A percentile compares a stretch with the other conserved stretches of the same genome.
phyloP scores from a whole-genome alignment of 805 yeast genomes.

The Kodamaea fukazawae region DNA sequence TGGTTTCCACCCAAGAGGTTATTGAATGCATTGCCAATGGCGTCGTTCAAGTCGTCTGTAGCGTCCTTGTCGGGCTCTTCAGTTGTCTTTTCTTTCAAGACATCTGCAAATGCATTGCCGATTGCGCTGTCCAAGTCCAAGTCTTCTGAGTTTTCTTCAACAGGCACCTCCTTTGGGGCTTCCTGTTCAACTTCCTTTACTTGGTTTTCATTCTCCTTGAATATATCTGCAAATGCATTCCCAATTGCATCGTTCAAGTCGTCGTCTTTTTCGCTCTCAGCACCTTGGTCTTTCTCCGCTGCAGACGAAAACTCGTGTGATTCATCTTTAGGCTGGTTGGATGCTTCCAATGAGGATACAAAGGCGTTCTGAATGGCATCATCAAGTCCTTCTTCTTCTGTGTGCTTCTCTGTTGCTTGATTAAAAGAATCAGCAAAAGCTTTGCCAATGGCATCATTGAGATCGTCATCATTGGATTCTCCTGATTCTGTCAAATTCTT shows the following conservation, averaged over 20 bases:
- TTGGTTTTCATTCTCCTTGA: not conserved
- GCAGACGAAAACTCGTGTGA: not conserved
- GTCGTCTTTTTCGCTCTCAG: not conserved
- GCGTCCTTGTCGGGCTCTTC: slow-evolving; percentile 1
- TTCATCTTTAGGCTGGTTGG: too few species aligned
- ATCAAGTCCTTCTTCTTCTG: not conserved
- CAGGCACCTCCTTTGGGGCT: not conserved
- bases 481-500: too few species aligned
- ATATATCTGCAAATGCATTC: slow-evolving; percentile 20
- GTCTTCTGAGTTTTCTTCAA: not conserved
- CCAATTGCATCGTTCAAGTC: slow-evolving; percentile 28
- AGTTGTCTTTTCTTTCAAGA: not conserved
- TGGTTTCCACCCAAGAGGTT: slow-evolving; percentile 3
- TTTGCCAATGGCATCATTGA: slow-evolving; percentile 21
- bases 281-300: not conserved
- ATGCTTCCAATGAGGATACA: too few species aligned
- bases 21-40: slow-evolving; percentile 20
- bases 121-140: slow-evolving; percentile 12
- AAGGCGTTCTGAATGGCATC: not conserved
- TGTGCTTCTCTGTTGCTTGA: slow-evolving; percentile 10
- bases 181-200: not conserved
- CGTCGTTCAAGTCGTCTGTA: slow-evolving; percentile 8
- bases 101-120: slow-evolving; percentile 6
- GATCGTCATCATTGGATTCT: slow-evolving; percentile 1
- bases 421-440: slow-evolving; percentile 17